Conservation (phyloP, 345 rosid genomes). For the Salix purpurea region DNA sequence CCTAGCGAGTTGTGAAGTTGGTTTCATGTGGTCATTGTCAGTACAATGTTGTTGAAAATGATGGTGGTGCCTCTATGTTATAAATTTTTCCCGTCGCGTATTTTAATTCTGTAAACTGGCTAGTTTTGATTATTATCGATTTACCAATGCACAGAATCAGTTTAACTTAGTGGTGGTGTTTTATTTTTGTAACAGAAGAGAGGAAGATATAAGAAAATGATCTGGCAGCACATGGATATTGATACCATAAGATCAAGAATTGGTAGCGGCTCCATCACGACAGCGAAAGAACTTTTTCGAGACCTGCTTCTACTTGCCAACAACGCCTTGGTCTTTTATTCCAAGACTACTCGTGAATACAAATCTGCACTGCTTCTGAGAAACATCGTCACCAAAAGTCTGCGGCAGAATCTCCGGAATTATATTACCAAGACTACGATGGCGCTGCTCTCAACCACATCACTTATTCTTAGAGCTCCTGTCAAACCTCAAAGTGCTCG, state of each 20-base stretch:
- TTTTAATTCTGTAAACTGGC: background rate
- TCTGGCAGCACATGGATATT: slow-evolving; percentile 65
- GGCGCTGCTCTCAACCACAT: slow-evolving; percentile 17
- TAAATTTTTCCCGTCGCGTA: background rate
- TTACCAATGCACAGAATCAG: background rate
- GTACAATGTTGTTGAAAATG: too few relatives aligned
- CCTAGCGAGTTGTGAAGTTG: background rate
- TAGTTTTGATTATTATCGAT: background rate
- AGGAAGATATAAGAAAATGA: slow-evolving; percentile 80
- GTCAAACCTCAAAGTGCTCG: slow-evolving; percentile 39
- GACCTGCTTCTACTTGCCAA: slow-evolving; percentile 70
- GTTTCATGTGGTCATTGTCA: background rate
- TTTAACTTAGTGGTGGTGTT: slow-evolving; percentile 9
- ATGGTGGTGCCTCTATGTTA: too few relatives aligned
- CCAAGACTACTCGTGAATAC: slow-evolving; percentile 72
- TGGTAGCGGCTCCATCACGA: slow-evolving; percentile 30
- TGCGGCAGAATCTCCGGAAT: slow-evolving; percentile 40
- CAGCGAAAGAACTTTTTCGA: slow-evolving; percentile 58
- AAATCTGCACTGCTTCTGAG: slow-evolving; percentile 66
- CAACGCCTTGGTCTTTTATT: slow-evolving; percentile 69
- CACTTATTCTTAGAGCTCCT: slow-evolving; percentile 31
- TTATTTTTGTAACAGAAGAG: slow-evolving; percentile 52
- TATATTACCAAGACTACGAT: slow-evolving; percentile 22
- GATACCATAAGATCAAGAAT: slow-evolving; percentile 67
- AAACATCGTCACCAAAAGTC: slow-evolving; percentile 44